Evolutionary conservation across 345 rosid species (phyloP).

Genomic region (Rubroshorea leprosula): DNA sequence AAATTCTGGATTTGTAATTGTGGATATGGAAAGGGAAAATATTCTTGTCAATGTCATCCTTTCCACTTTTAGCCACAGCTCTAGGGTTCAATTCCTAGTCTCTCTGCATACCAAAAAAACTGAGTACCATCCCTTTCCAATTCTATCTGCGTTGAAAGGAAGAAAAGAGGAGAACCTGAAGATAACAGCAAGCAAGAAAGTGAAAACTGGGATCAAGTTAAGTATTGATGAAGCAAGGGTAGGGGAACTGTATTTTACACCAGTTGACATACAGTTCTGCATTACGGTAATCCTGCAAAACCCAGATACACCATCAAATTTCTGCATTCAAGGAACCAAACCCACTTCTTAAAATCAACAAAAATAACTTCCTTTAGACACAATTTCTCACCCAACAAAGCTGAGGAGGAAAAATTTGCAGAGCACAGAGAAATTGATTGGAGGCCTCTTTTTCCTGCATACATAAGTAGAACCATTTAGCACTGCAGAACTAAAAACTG

Average conservation of each 20-base stretch:
- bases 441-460: constrained; percentile 36
- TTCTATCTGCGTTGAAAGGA: background rate
- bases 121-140: no score
- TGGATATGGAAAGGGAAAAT: no score
- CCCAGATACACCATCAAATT: constrained; percentile 2
- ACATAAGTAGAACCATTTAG: no score
- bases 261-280: constrained; percentile 49
- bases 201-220: constrained; percentile 48
- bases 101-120: no score
- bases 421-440: constrained; percentile 32
- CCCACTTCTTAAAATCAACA: constrained; percentile 5
- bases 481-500: no score
- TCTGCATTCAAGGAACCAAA: background rate
- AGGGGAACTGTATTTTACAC: constrained; percentile 49
- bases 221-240: constrained; percentile 45
- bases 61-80: no score
- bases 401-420: constrained; percentile 43
- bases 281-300: constrained; percentile 36
- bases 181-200: constrained; percentile 52
- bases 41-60: no score
- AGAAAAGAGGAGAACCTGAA: constrained; percentile 39
- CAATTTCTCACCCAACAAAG: constrained; percentile 34
- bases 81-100: no score
- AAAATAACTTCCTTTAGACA: background rate
- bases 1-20: no score